Percentiles rank a stretch among this genome's conserved stretches.
Conservation (phyloP, 345 rosid species). For the Gossypium australe region DNA sequence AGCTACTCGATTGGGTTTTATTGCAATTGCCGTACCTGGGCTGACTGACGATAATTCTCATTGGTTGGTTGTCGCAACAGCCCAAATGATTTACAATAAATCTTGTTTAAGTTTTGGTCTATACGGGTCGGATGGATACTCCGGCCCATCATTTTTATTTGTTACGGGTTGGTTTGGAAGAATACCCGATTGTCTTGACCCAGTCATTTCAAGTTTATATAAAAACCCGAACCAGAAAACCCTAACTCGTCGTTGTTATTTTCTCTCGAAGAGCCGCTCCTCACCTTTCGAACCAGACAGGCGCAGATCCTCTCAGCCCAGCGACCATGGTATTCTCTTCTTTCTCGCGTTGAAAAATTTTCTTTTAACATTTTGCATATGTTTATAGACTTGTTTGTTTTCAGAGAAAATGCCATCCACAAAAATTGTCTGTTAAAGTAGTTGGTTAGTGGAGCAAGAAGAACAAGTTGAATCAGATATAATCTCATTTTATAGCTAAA, state of each 20-base stretch:
- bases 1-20: background rate
- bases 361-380: background rate
- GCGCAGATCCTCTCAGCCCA: background rate
- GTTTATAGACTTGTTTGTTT: background rate
- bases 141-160: background rate
- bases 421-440: background rate
- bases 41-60: background rate
- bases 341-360: background rate
- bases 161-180: background rate
- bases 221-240: background rate
- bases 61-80: background rate
- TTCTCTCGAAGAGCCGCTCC: constrained; percentile 4
- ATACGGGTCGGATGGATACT: background rate
- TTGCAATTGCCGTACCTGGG: background rate
- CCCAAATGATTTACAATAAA: background rate
- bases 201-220: background rate
- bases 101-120: too few relatives aligned
- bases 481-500: background rate
- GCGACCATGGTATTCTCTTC: background rate
- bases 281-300: background rate
- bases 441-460: background rate
- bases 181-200: background rate
- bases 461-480: background rate
- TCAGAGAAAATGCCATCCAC: background rate
- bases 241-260: background rate